These are phyloP conservation scores for Ceratocystis lukuohia DNA, from an alignment of 2,329 filamentous ascomycete species.

Conservation along the genomic window DNA sequence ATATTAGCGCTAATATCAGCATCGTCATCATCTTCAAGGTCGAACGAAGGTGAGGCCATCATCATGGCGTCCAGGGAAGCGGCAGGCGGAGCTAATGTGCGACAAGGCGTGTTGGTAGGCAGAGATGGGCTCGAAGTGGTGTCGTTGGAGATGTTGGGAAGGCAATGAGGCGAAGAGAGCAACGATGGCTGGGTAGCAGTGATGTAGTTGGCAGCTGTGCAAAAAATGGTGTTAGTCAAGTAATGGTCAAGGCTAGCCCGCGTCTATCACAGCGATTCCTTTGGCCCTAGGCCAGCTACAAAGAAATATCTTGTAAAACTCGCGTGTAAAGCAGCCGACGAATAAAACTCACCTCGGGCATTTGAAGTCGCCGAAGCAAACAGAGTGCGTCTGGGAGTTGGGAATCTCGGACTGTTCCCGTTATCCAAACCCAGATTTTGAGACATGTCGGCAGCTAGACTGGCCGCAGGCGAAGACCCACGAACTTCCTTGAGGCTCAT, in stretches of 20 bases:
- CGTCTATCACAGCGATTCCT: no score
- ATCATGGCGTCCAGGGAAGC: conserved; percentile 17
- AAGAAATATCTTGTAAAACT: neutral
- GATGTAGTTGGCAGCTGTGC: conserved; percentile 2
- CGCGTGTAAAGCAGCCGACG: neutral
- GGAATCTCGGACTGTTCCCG: conserved; percentile 42
- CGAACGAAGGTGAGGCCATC: conserved; percentile 16
- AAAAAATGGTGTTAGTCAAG: neutral
- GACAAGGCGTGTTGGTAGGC: conserved; percentile 20
- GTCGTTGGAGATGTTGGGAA: conserved; percentile 38
- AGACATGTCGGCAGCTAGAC: conserved; percentile 82
- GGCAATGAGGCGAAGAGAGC: conserved; percentile 24
- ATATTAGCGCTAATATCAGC: conserved; percentile 7
- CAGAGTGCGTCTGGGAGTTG: conserved; percentile 31
- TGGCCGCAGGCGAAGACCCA: conserved; percentile 81
- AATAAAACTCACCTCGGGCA: neutral
- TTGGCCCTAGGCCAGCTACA: no score
- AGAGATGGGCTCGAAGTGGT: conserved; percentile 56
- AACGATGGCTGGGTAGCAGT: conserved; percentile 20
- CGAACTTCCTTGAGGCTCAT: conserved; percentile 65
- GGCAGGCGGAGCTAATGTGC: conserved; percentile 9
- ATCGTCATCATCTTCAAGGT: conserved; percentile 11
- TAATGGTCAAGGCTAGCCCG: neutral
- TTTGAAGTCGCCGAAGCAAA: conserved; percentile 27
- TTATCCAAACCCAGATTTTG: conserved; percentile 93